Percentiles rank a stretch among this genome's conserved stretches.
Evolutionary conservation across 2,329 filamentous ascomycete species (phyloP).

Genomic region (Dothideomycetes sp.): DNA sequence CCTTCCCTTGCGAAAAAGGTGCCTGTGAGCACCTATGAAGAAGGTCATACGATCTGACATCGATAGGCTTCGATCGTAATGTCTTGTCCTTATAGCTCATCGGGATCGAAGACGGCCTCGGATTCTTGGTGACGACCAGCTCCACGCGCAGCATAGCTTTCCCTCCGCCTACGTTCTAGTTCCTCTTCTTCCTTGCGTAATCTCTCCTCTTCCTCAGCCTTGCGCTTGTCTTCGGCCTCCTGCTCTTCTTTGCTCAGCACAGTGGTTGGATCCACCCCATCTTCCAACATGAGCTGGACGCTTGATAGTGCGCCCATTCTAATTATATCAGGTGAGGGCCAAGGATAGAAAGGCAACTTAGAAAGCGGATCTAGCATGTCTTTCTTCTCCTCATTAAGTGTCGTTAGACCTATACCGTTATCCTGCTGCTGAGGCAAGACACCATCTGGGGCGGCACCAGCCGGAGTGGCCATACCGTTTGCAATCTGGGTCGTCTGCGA

Average conservation of each 20-base stretch:
- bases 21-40: too few species aligned
- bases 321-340: constrained; percentile 63
- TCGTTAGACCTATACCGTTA: constrained; percentile 6
- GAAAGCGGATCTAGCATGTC: constrained; percentile 42
- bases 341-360: constrained; percentile 56
- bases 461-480: constrained; percentile 22
- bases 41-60: too few species aligned
- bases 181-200: constrained; percentile 18
- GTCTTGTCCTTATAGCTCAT: constrained; percentile 14
- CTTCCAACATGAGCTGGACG: constrained; percentile 49
- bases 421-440: neutral
- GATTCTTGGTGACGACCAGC: constrained; percentile 8
- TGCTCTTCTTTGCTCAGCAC: constrained; percentile 33
- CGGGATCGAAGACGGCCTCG: constrained; percentile 23
- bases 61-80: too few species aligned
- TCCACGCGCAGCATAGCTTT: constrained; percentile 11
- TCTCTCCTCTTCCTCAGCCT: constrained; percentile 27
- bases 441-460: constrained; percentile 9
- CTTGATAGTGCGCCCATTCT: constrained; percentile 54
- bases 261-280: constrained; percentile 48
- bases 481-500: constrained; percentile 14
- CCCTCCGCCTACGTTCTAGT: constrained; percentile 8
- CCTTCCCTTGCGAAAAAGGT: too few species aligned
- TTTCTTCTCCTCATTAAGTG: constrained; percentile 24
- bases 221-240: constrained; percentile 21